A percentile compares a stretch with the other conserved stretches of the same genome.
Evolutionary conservation across 768 basidiomycete species (phyloP).

Genomic region (Dendrothele bispora): DNA sequence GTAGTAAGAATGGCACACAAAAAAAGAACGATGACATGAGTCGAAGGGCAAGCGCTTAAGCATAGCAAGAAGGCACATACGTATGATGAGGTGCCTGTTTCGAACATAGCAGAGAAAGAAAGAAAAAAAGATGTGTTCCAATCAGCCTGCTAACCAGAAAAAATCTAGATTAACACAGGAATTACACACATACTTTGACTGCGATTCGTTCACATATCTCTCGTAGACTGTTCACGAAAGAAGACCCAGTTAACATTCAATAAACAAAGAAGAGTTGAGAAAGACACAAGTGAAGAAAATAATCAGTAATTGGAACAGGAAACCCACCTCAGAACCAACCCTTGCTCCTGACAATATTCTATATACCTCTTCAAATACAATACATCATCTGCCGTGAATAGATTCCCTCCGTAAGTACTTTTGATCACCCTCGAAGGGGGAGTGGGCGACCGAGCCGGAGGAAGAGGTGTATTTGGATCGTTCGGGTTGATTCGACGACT

Average conservation of each 20-base stretch:
- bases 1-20: too few relatives aligned
- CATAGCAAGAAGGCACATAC: constrained; percentile 38
- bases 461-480: constrained; percentile 65
- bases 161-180: neutral
- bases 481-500: too few relatives aligned
- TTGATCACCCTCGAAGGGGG: constrained; percentile 83
- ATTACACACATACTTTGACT: constrained; percentile 55
- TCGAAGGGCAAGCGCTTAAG: too few relatives aligned
- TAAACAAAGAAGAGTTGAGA: neutral
- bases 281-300: too few relatives aligned
- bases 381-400: constrained; percentile 85
- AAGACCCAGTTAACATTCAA: neutral
- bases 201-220: constrained; percentile 90
- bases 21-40: too few relatives aligned
- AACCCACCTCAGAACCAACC: constrained; percentile 79
- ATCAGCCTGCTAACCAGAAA: neutral
- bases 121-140: constrained; percentile 9
- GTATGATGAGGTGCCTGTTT: constrained; percentile 89
- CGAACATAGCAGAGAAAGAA: constrained; percentile 1
- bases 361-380: constrained; percentile 85
- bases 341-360: constrained; percentile 88
- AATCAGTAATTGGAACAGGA: too few relatives aligned
- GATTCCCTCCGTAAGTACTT: constrained; percentile 86
- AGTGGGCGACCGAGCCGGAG: constrained; percentile 77
- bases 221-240: constrained; percentile 45